Evolutionary conservation across 2,329 filamentous ascomycete genomes (phyloP).

Genomic region (Penicillium sumatraense): DNA sequence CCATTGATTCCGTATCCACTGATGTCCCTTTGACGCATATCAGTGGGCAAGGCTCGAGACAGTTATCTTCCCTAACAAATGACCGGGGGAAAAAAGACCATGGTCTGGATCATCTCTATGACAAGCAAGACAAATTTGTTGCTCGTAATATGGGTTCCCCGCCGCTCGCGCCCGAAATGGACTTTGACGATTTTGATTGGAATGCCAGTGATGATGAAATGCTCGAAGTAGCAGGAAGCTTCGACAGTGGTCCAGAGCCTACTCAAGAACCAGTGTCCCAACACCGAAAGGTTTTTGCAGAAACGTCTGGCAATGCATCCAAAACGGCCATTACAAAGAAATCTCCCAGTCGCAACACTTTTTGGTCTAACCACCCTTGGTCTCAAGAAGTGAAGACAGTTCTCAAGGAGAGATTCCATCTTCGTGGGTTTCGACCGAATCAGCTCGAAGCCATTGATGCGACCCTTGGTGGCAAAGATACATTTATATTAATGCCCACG

Average conservation of each 20-base stretch:
- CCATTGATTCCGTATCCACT: not conserved
- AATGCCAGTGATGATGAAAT: slow-evolving; percentile 52
- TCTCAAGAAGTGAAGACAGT: slow-evolving; percentile 80
- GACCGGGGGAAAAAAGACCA: slow-evolving; percentile 7
- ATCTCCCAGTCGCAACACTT: slow-evolving; percentile 34
- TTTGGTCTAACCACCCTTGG: slow-evolving; percentile 73
- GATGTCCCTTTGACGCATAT: not conserved
- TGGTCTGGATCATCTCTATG: slow-evolving; percentile 24
- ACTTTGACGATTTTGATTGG: slow-evolving; percentile 47
- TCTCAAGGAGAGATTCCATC: slow-evolving; percentile 81
- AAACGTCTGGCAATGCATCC: slow-evolving; percentile 45
- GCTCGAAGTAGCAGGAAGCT: slow-evolving; percentile 46
- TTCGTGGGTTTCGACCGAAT: slow-evolving; percentile 85
- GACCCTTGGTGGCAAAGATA: slow-evolving; percentile 82
- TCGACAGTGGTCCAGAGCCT: slow-evolving; percentile 30
- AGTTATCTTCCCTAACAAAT: slow-evolving; percentile 4
- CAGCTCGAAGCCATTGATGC: slow-evolving; percentile 96
- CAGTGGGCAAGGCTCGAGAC: slow-evolving; percentile 6
- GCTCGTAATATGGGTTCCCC: slow-evolving; percentile 50
- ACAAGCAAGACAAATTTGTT: slow-evolving; percentile 34
- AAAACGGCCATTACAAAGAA: slow-evolving; percentile 38
- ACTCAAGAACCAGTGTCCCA: slow-evolving; percentile 17
- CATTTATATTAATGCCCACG: slow-evolving; percentile 96
- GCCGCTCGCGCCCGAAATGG: slow-evolving; percentile 15
- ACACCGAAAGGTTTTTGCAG: slow-evolving; percentile 44